These are phyloP conservation scores for Suhomyces ambrosiae DNA, from an alignment of 1,139 yeast species.

Conservation along the genomic window DNA sequence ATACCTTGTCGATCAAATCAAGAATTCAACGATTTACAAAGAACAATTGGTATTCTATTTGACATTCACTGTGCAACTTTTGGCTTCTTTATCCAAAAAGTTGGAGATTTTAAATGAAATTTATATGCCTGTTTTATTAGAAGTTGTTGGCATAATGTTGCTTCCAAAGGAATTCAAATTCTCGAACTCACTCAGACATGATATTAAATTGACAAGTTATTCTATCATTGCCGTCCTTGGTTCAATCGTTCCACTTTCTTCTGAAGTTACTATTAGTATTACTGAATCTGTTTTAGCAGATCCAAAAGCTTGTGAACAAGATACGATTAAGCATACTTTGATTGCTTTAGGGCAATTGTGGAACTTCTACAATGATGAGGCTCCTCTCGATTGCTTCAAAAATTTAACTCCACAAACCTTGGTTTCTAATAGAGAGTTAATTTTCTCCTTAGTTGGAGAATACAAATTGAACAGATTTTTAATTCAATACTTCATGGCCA, in stretches of 20 bases:
- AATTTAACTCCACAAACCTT: constrained; percentile 19
- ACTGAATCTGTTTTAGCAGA: constrained; percentile 62
- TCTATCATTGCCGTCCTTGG: constrained; percentile 78
- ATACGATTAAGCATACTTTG: constrained; percentile 34
- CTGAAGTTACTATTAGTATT: constrained; percentile 66
- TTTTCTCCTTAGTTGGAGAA: constrained; percentile 26
- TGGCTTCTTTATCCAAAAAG: constrained; percentile 42
- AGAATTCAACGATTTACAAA: constrained; percentile 61
- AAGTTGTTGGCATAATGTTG: constrained; percentile 56
- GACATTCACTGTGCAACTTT: constrained; percentile 66
- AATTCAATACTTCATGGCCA: constrained; percentile 29
- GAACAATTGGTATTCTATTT: constrained; percentile 78
- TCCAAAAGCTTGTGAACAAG: constrained; percentile 23
- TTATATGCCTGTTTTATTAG: constrained; percentile 57
- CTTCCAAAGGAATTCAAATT: constrained; percentile 28
- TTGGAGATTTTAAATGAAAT: constrained; percentile 30
- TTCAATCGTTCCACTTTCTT: constrained; percentile 68
- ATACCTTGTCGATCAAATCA: constrained; percentile 56
- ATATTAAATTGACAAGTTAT: constrained; percentile 80
- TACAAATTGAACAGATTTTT: constrained; percentile 37
- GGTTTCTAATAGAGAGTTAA: constrained; percentile 18
- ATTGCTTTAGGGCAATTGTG: constrained; percentile 47
- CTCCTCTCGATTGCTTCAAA: constrained; percentile 21
- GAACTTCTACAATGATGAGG: constrained; percentile 32
- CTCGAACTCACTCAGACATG: constrained; percentile 47